These are phyloP conservation scores for Pholiota molesta DNA, from an alignment of 768 basidiomycete genomes.

Conservation along the genomic window DNA sequence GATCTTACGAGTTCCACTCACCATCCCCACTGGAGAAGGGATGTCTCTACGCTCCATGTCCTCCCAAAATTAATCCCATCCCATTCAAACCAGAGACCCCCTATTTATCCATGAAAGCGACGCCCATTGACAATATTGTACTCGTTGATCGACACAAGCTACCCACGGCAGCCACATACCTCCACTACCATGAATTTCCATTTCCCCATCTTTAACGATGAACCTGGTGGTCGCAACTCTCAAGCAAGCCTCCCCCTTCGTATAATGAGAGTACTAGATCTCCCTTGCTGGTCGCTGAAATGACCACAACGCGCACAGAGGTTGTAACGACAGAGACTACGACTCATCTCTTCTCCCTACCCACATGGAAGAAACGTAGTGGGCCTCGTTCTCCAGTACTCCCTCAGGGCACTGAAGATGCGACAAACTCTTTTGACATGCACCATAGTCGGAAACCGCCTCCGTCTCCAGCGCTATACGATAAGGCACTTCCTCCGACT, in stretches of 20 bases:
- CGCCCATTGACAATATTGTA: not conserved
- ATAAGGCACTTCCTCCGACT: conserved; percentile 57
- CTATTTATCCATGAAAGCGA: conserved; percentile 7
- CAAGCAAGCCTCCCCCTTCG: conserved; percentile 16
- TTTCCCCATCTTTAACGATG: conserved; percentile 6
- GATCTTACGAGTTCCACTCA: conserved; percentile 9
- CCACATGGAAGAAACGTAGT: conserved; percentile 62
- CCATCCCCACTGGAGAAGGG: not conserved
- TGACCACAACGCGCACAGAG: conserved; percentile 51
- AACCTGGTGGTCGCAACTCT: conserved; percentile 7
- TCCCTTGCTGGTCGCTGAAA: conserved; percentile 44
- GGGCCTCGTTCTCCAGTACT: conserved; percentile 23
- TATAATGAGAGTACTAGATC: conserved; percentile 23
- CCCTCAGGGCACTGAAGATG: conserved; percentile 10
- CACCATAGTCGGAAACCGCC: conserved; percentile 13
- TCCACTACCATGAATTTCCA: conserved; percentile 13
- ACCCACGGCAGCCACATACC: not conserved
- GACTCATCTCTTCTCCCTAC: conserved; percentile 68
- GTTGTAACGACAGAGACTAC: conserved; percentile 49
- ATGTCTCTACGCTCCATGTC: conserved; percentile 1
- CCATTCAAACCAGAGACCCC: not conserved
- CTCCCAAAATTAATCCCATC: not conserved
- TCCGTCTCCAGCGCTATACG: conserved; percentile 29
- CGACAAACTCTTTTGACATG: conserved; percentile 10
- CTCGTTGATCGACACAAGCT: not conserved